phyloP scores from a whole-genome alignment of 352 stramenopile genomes.

The Phytophthora sojae region DNA sequence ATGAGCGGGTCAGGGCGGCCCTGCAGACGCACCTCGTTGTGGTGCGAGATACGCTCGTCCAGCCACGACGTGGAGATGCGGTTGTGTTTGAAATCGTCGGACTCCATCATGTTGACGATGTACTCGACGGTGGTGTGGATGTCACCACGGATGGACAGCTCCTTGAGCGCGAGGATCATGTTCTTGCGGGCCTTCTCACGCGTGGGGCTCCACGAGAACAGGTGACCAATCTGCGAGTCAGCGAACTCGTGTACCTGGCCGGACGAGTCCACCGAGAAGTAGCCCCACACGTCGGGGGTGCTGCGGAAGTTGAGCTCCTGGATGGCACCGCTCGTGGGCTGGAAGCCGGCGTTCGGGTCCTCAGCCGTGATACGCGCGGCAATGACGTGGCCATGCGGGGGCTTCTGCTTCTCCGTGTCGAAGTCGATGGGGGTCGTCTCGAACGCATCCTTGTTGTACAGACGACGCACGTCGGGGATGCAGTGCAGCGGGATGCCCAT shows the following conservation, averaged over 20 bases:
- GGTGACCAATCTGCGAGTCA: constrained; percentile 99
- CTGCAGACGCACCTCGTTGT: constrained; percentile 90
- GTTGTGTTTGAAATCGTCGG: constrained; percentile 99
- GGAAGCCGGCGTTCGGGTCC: constrained; percentile 99
- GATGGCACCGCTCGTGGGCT: constrained; percentile 97
- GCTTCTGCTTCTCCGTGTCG: constrained; percentile 81
- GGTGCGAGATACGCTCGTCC: constrained; percentile 96
- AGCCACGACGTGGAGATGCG: constrained; percentile 99
- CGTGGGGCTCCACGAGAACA: constrained; percentile 97
- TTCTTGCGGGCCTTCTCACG: constrained; percentile 98
- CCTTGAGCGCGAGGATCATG: constrained; percentile 98
- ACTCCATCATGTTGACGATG: constrained; percentile 99
- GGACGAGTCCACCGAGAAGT: constrained; percentile 99
- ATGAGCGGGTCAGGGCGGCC: constrained; percentile 85
- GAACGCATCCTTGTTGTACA: constrained; percentile 97
- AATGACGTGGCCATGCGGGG: constrained; percentile 96
- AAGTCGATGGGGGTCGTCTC: constrained; percentile 97
- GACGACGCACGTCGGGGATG: constrained; percentile 98
- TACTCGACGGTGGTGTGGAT: constrained; percentile 99
- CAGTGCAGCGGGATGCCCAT: constrained; percentile 99
- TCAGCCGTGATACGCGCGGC: constrained; percentile 99
- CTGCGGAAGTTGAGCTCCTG: constrained; percentile 99
- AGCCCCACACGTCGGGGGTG: constrained; percentile 99
- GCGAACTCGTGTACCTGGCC: constrained; percentile 99
- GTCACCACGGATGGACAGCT: constrained; percentile 99